phyloP scores from a whole-genome alignment of 257 asterid species.

The Solanum chmielewskii region DNA sequence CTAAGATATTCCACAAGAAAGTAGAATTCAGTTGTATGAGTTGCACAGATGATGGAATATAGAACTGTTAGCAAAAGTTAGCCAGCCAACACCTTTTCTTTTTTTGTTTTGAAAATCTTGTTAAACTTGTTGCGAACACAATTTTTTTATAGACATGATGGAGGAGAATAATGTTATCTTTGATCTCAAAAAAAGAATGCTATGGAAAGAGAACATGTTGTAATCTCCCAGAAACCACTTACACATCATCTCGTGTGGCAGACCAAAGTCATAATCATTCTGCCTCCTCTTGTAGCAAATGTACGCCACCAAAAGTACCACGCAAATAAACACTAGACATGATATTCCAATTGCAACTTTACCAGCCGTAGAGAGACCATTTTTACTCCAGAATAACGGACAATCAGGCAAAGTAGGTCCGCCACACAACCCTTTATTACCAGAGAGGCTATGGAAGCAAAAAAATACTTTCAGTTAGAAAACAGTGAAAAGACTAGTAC shows the following conservation, averaged over 20 bases:
- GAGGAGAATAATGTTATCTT: background rate
- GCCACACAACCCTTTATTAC: constrained; percentile 84
- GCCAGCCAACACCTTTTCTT: background rate
- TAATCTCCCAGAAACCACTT: constrained; percentile 18
- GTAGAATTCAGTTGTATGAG: background rate
- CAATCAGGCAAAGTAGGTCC: constrained; percentile 79
- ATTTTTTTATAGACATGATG: background rate
- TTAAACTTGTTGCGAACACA: background rate
- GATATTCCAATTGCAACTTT: constrained; percentile 61
- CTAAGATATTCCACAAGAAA: background rate
- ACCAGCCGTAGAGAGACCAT: constrained; percentile 70
- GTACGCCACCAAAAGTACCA: constrained; percentile 30
- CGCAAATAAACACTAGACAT: constrained; percentile 30
- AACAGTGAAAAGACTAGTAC: background rate
- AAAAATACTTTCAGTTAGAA: background rate
- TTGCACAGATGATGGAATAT: background rate
- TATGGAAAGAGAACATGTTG: background rate
- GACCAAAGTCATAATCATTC: constrained; percentile 73
- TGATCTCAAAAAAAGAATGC: background rate
- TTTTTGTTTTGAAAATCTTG: background rate
- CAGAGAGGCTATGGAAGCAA: constrained; percentile 50
- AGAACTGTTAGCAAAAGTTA: background rate
- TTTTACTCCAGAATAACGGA: constrained; percentile 69
- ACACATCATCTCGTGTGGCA: constrained; percentile 71
- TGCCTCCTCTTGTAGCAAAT: constrained; percentile 45